Evolutionary conservation across 352 stramenopile species (phyloP).

Genomic region (Plasmopara muralis): DNA sequence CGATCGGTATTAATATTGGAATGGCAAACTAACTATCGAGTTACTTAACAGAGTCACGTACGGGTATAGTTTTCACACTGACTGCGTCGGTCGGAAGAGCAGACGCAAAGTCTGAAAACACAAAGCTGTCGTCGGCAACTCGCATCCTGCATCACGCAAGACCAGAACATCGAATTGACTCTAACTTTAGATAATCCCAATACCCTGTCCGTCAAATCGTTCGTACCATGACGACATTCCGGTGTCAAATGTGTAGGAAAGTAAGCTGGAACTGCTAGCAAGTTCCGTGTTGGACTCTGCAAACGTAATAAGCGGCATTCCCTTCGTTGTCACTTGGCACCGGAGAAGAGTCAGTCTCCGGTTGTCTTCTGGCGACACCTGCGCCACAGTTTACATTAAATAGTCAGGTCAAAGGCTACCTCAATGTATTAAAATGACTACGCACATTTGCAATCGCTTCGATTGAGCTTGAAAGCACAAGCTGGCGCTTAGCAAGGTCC

Average conservation of each 20-base stretch:
- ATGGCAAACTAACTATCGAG: neutral
- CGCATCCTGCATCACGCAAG: conserved; percentile 56
- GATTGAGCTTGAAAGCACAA: conserved; percentile 52
- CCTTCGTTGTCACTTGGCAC: conserved; percentile 59
- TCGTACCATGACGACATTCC: conserved; percentile 67
- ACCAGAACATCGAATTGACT: neutral
- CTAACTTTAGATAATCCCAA: neutral
- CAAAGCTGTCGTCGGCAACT: conserved; percentile 77
- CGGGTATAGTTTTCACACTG: conserved; percentile 50
- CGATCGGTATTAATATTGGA: neutral
- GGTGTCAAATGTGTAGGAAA: conserved; percentile 77
- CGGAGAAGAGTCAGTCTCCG: conserved; percentile 62
- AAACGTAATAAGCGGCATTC: conserved; percentile 80
- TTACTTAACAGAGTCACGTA: conserved; percentile 21
- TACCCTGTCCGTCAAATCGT: neutral
- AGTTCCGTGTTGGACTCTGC: conserved; percentile 48
- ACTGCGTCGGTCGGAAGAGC: conserved; percentile 69
- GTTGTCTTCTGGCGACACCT: conserved; percentile 20
- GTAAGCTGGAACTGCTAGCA: conserved; percentile 44
- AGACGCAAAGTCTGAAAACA: conserved; percentile 80
- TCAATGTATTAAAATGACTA: conserved; percentile 1
- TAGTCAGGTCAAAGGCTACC: conserved; percentile 2
- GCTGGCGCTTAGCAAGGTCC: conserved; percentile 44
- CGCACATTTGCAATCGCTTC: conserved; percentile 54
- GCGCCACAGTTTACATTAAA: conserved; percentile 3